Conservation (phyloP, 2,329 filamentous ascomycete genomes). For the Fusarium pilosicola region DNA sequence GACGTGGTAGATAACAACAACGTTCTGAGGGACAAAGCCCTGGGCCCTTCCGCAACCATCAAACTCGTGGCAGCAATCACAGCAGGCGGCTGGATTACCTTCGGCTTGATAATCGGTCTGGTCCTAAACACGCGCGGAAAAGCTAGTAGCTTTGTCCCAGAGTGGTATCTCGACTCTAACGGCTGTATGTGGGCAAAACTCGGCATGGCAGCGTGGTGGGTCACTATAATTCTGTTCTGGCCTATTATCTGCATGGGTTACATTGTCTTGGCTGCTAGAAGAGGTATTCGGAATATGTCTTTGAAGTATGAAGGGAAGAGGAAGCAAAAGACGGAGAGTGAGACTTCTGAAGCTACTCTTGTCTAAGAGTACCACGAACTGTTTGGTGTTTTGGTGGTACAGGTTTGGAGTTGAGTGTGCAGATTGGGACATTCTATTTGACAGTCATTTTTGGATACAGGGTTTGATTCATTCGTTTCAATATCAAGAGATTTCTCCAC, state of each 20-base stretch:
- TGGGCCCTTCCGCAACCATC: constrained; percentile 17
- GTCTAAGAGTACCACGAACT: not conserved
- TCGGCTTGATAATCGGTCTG: constrained; percentile 47
- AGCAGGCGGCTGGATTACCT: constrained; percentile 45
- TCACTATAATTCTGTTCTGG: constrained; percentile 44
- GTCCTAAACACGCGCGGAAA: constrained; percentile 46
- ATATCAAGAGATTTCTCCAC: not conserved
- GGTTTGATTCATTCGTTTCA: constrained; percentile 14
- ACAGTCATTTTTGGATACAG: constrained; percentile 6
- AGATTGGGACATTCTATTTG: not conserved
- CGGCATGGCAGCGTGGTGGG: constrained; percentile 45
- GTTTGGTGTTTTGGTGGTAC: constrained; percentile 5
- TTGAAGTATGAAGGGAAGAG: constrained; percentile 59
- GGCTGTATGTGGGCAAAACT: constrained; percentile 34
- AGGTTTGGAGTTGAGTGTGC: not conserved
- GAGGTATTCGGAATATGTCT: constrained; percentile 49
- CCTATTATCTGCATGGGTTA: constrained; percentile 74
- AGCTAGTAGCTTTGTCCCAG: constrained; percentile 47
- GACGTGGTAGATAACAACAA: not conserved
- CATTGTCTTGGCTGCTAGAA: constrained; percentile 70
- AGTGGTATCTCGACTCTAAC: constrained; percentile 48
- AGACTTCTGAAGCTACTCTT: not conserved
- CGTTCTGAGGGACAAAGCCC: constrained; percentile 12
- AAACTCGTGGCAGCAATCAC: constrained; percentile 43
- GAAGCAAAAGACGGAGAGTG: not conserved